A percentile compares a stretch with the other conserved stretches of the same genome.
phyloP scores from a whole-genome alignment of 202 grass and related monocot species.

The Bolboschoenoplectus hybrid region DNA sequence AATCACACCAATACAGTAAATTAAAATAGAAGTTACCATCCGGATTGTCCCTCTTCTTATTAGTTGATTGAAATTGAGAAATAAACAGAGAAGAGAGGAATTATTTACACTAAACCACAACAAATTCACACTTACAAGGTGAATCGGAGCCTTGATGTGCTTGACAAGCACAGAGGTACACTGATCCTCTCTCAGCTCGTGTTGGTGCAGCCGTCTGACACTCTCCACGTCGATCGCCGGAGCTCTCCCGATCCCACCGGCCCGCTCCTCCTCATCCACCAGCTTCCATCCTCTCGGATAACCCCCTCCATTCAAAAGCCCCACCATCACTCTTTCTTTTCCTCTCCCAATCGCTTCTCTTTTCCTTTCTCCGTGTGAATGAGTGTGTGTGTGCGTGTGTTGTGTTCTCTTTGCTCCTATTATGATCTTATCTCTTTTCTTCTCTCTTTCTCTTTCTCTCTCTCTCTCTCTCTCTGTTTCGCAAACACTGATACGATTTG shows the following conservation, averaged over 20 bases:
- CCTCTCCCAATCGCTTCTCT: not conserved
- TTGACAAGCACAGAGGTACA: slow-evolving; percentile 70
- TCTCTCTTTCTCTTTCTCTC: not conserved
- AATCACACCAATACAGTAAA: not conserved
- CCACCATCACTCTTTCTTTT: not conserved
- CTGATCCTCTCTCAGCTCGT: slow-evolving; percentile 67
- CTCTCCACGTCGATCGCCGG: slow-evolving; percentile 46
- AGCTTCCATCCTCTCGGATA: slow-evolving; percentile 35
- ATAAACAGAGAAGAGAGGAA: not conserved
- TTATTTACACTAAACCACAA: not conserved
- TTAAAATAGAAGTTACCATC: not conserved
- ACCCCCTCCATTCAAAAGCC: not conserved
- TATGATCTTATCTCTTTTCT: not conserved
- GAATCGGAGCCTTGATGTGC: slow-evolving; percentile 78
- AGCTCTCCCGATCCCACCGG: not conserved
- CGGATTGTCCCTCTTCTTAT: not conserved
- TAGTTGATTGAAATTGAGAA: not conserved
- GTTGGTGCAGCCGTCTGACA: slow-evolving; percentile 60
- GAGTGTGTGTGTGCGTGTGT: not conserved
- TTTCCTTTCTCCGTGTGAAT: not conserved
- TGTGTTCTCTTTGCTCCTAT: not conserved
- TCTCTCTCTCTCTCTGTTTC: not conserved
- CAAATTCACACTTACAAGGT: slow-evolving; percentile 50
- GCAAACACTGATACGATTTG: not conserved
- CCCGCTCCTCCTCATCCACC: slow-evolving; percentile 30